Percentiles rank a stretch among this genome's conserved stretches.
These are phyloP conservation scores for Stentor coeruleus DNA, from an alignment of 73 alveolate genomes.

Conservation along the genomic window DNA sequence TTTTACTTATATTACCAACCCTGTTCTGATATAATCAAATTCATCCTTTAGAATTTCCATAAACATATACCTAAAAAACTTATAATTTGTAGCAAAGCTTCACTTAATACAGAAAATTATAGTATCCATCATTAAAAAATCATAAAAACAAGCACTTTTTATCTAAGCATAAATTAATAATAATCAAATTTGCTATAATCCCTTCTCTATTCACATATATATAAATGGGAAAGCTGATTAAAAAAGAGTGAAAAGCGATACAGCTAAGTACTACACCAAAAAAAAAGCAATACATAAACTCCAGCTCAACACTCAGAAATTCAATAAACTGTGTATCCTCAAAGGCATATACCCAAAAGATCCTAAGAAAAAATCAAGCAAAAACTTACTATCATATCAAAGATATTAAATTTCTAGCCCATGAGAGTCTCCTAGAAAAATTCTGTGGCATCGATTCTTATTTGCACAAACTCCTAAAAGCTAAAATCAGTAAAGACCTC, in stretches of 20 bases:
- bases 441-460: conserved; percentile 72
- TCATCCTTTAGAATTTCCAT: no score
- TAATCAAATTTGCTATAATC: no score
- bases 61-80: no score
- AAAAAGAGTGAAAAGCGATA: conserved; percentile 73
- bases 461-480: conserved; percentile 64
- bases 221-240: no score
- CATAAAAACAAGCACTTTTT: no score
- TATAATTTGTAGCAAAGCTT: no score
- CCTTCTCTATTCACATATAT: no score
- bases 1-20: no score
- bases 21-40: no score
- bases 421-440: conserved; percentile 68
- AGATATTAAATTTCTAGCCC: conserved; percentile 87
- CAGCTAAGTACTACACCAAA: conserved; percentile 75
- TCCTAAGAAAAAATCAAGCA: conserved; percentile 95
- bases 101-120: no score
- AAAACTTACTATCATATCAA: conserved; percentile 95
- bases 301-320: conserved; percentile 71
- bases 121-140: no score
- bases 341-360: conserved; percentile 99
- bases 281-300: conserved; percentile 89
- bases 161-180: no score
- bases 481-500: conserved; percentile 54
- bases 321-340: conserved; percentile 91